Percentiles rank a stretch among this genome's conserved stretches.
Conservation (phyloP, 2,329 filamentous ascomycete species). For the Botrytis sinoallii region DNA sequence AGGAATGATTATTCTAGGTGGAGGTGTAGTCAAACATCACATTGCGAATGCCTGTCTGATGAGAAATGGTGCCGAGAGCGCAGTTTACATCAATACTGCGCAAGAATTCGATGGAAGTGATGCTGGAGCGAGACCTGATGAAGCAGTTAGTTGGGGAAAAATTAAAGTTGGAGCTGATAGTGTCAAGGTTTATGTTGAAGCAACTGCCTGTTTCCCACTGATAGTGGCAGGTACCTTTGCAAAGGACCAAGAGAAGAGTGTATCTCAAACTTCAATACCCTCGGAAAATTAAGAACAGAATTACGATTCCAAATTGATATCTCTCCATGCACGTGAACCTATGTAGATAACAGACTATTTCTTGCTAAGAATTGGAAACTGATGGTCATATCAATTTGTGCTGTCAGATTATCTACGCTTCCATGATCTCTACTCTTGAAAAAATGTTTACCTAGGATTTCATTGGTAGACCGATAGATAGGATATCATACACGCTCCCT, state of each 20-base stretch:
- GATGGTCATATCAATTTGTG: background rate
- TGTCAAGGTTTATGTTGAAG: constrained; percentile 79
- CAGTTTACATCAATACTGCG: constrained; percentile 95
- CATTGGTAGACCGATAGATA: background rate
- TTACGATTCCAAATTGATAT: background rate
- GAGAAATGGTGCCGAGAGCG: constrained; percentile 95
- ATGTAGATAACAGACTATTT: background rate
- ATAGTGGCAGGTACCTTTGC: constrained; percentile 67
- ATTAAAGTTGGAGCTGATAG: constrained; percentile 85
- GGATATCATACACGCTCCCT: background rate
- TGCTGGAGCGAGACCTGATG: constrained; percentile 89
- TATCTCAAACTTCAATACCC: background rate
- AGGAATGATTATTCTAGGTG: constrained; percentile 93
- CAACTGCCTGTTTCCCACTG: constrained; percentile 62
- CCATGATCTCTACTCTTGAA: background rate
- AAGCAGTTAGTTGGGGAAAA: constrained; percentile 98
- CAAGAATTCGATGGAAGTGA: constrained; percentile 98
- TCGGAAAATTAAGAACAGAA: background rate
- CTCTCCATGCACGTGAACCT: background rate
- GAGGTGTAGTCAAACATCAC: constrained; percentile 95
- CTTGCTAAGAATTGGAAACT: no score
- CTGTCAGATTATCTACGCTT: background rate
- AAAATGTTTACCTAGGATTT: background rate
- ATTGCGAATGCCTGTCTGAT: constrained; percentile 97
- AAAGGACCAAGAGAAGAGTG: constrained; percentile 38